Conservation (phyloP, 2,329 filamentous ascomycete species). For the Scedosporium aurantiacum region DNA sequence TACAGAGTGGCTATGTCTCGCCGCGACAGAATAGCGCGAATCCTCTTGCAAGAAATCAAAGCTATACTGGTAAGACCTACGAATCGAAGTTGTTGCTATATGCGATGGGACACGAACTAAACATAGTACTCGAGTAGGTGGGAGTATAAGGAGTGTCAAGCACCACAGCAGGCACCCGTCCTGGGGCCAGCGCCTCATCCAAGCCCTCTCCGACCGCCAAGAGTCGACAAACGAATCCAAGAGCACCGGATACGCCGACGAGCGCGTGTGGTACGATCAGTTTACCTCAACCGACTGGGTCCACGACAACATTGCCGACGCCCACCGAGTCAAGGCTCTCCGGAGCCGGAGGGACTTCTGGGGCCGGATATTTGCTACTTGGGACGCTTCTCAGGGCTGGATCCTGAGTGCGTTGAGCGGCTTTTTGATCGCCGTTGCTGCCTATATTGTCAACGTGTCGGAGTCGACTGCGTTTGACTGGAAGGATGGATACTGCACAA, state of each 20-base stretch:
- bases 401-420: constrained; percentile 85
- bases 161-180: constrained; percentile 49
- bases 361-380: constrained; percentile 64
- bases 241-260: constrained; percentile 58
- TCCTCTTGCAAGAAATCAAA: constrained; percentile 26
- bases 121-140: constrained; percentile 10
- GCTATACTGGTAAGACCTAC: constrained; percentile 27
- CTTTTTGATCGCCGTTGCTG: constrained; percentile 70
- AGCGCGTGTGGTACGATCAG: constrained; percentile 97
- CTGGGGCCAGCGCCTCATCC: constrained; percentile 49
- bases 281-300: constrained; percentile 98
- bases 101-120: background rate
- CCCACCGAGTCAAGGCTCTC: constrained; percentile 75
- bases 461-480: constrained; percentile 79
- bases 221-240: constrained; percentile 53
- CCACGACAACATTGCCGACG: constrained; percentile 91
- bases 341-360: constrained; percentile 72
- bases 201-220: constrained; percentile 47
- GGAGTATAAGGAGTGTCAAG: constrained; percentile 26
- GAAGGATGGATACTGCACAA: constrained; percentile 77
- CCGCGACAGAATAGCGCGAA: constrained; percentile 1
- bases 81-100: background rate
- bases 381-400: constrained; percentile 90
- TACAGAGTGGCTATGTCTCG: constrained; percentile 13
- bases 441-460: constrained; percentile 80